A percentile compares a stretch with the other conserved stretches of the same genome.
These are phyloP conservation scores for Curvularia sp. DNA, from an alignment of 2,329 filamentous ascomycete species.

Conservation along the genomic window DNA sequence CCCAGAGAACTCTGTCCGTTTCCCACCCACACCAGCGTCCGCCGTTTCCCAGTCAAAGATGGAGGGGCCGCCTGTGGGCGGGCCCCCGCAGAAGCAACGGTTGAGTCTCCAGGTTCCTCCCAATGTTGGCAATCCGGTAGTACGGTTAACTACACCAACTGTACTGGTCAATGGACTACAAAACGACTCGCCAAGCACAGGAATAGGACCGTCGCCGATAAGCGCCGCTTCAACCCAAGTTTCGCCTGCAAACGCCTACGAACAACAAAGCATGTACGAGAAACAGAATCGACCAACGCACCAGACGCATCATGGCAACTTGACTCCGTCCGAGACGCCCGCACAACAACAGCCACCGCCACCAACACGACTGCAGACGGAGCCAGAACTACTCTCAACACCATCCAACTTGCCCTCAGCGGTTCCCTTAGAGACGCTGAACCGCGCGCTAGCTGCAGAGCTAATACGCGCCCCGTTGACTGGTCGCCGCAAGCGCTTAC, in stretches of 20 bases:
- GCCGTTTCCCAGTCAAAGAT: conserved; percentile 41
- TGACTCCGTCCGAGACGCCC: conserved; percentile 43
- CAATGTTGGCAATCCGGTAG: conserved; percentile 62
- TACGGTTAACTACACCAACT: conserved; percentile 67
- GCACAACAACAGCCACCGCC: conserved; percentile 30
- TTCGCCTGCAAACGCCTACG: conserved; percentile 30
- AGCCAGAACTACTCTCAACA: conserved; percentile 11
- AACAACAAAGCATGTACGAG: conserved; percentile 22
- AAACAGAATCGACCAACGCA: conserved; percentile 31
- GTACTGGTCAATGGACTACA: conserved; percentile 61
- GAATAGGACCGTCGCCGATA: conserved; percentile 33
- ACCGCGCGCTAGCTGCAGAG: conserved; percentile 56
- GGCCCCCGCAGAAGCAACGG: conserved; percentile 53
- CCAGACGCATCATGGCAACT: conserved; percentile 31
- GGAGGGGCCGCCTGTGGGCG: conserved; percentile 32
- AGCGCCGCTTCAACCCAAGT: conserved; percentile 29
- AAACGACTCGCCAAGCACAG: conserved; percentile 34
- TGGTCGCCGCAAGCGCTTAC: conserved; percentile 52
- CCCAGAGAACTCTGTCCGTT: conserved; percentile 46
- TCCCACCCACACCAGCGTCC: conserved; percentile 50
- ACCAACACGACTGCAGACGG: conserved; percentile 16
- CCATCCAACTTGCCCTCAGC: conserved; percentile 17
- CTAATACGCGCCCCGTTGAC: conserved; percentile 55
- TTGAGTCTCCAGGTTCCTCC: conserved; percentile 70
- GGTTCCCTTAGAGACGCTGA: conserved; percentile 52